Conservation (phyloP, 805 yeast genomes). For the Nakazawaea ishiwadae region DNA sequence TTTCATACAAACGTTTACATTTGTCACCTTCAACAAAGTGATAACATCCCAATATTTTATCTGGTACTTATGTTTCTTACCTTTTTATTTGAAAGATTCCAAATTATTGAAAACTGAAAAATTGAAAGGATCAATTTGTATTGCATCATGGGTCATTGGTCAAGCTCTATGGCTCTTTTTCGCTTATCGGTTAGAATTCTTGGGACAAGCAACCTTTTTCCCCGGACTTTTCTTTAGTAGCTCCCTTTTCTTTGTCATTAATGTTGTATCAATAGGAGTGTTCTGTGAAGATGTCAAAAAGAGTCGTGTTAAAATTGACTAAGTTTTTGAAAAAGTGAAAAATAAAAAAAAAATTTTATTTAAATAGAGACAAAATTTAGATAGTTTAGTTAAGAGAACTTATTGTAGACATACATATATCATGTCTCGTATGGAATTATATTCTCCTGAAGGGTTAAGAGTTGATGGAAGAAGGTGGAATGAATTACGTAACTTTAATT, state of each 20-base stretch:
- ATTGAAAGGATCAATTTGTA: conserved; percentile 34
- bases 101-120: conserved; percentile 22
- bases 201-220: conserved; percentile 62
- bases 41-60: conserved; percentile 94
- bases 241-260: conserved; percentile 52
- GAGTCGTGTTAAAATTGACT: conserved; percentile 11
- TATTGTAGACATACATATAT: neutral
- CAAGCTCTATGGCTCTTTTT: conserved; percentile 77
- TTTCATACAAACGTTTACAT: conserved; percentile 75
- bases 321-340: neutral
- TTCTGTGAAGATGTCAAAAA: conserved; percentile 40
- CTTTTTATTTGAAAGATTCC: conserved; percentile 58
- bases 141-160: conserved; percentile 58
- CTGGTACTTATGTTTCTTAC: conserved; percentile 87
- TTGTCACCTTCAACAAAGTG: conserved; percentile 75
- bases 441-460: conserved; percentile 93
- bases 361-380: too few relatives aligned
- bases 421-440: conserved; percentile 59
- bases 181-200: conserved; percentile 78
- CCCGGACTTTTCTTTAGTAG: conserved; percentile 55
- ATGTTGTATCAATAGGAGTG: conserved; percentile 55
- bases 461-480: conserved; percentile 95
- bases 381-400: too few relatives aligned
- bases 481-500: conserved; percentile 78
- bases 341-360: neutral